Percentiles rank a stretch among this genome's conserved stretches.
Conservation (phyloP, 345 rosid species). For the Boechera retrofracta region DNA sequence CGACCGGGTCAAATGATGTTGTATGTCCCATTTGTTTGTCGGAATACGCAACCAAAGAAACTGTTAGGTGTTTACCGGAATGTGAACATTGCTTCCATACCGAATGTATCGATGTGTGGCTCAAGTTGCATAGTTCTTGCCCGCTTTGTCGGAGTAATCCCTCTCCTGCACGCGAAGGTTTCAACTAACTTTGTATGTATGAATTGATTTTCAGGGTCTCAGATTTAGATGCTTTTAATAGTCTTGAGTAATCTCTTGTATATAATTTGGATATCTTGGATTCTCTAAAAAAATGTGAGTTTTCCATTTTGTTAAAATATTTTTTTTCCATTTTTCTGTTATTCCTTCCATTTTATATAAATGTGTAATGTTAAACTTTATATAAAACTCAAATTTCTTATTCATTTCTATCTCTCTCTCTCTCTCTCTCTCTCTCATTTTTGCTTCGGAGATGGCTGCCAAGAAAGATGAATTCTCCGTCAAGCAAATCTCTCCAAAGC, state of each 20-base stretch:
- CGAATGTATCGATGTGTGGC: constrained; percentile 78
- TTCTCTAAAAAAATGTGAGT: no score
- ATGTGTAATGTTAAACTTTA: no score
- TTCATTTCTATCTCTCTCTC: constrained; percentile 5
- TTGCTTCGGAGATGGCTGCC: constrained; percentile 30
- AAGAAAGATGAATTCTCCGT: constrained; percentile 23
- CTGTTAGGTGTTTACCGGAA: constrained; percentile 62
- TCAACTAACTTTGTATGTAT: neutral
- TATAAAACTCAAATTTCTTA: neutral
- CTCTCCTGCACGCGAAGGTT: constrained; percentile 33
- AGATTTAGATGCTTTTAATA: no score
- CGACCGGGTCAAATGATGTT: constrained; percentile 56
- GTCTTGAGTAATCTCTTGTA: no score
- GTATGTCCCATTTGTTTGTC: constrained; percentile 74
- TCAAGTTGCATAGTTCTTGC: constrained; percentile 60
- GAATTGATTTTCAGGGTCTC: no score
- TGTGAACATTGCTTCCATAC: constrained; percentile 80
- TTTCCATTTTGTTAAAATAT: no score
- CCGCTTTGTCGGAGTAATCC: constrained; percentile 76
- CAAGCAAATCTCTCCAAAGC: constrained; percentile 40
- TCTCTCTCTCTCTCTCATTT: neutral
- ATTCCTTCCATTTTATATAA: no score
- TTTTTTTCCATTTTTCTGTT: no score
- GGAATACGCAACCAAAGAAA: constrained; percentile 61
- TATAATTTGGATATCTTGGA: no score